A percentile compares a stretch with the other conserved stretches of the same genome.
phyloP scores from a whole-genome alignment of 2,329 filamentous ascomycete genomes.

The Fusarium succisae region DNA sequence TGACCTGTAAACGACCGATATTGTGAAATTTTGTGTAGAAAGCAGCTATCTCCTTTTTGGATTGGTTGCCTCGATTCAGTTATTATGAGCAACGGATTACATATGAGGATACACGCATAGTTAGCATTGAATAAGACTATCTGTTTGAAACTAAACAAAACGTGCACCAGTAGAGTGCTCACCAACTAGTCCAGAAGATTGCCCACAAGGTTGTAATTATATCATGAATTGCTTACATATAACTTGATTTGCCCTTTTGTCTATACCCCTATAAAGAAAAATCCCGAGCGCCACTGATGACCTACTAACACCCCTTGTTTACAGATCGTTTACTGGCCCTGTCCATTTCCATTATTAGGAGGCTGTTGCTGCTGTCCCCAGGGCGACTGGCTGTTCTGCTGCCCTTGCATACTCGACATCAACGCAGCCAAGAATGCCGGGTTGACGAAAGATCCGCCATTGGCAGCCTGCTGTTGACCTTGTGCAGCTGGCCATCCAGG shows the following conservation, averaged over 20 bases:
- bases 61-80: not conserved
- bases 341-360: conserved; percentile 40
- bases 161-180: not conserved
- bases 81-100: conserved; percentile 24
- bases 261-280: conserved; percentile 20
- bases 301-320: not conserved
- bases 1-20: conserved; percentile 47
- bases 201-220: not conserved
- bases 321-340: conserved; percentile 34
- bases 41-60: not conserved
- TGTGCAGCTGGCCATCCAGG: conserved; percentile 46
- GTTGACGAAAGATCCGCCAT: conserved; percentile 61
- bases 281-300: conserved; percentile 29
- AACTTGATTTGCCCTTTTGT: conserved; percentile 26
- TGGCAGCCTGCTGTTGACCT: conserved; percentile 45
- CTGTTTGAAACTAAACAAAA: not conserved
- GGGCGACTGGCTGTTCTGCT: conserved; percentile 44
- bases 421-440: conserved; percentile 65
- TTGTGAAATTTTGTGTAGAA: not conserved
- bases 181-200: not conserved
- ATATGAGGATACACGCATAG: conserved; percentile 18
- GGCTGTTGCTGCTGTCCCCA: conserved; percentile 44
- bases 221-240: conserved; percentile 6
- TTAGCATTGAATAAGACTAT: conserved; percentile 1
- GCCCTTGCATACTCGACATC: conserved; percentile 55